Evolutionary conservation across 768 basidiomycete species (phyloP).

Genomic region (Dendrothele bispora): DNA sequence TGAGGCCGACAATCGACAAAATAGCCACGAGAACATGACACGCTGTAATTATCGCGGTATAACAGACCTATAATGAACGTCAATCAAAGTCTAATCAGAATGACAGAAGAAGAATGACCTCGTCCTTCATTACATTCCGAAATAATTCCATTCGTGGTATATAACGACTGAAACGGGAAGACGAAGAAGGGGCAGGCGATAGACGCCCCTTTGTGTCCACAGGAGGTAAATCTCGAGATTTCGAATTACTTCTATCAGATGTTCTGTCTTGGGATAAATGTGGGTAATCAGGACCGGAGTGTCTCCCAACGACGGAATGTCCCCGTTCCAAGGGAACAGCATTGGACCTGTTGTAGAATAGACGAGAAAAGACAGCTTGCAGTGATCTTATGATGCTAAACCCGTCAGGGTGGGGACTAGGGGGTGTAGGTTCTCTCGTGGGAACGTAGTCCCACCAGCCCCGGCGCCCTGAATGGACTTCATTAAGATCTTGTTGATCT

Average conservation of each 20-base stretch:
- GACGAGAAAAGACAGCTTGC: too few species aligned
- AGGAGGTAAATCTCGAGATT: background rate
- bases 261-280: too few species aligned
- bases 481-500: conserved; percentile 18
- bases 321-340: too few species aligned
- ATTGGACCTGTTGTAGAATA: too few species aligned
- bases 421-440: background rate
- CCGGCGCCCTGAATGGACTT: conserved; percentile 30
- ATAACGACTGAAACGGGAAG: conserved; percentile 46
- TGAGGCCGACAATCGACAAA: conserved; percentile 50
- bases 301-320: too few species aligned
- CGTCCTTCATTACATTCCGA: conserved; percentile 57
- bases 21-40: conserved; percentile 48
- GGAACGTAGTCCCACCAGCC: conserved; percentile 57
- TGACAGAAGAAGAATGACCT: conserved; percentile 38
- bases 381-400: background rate
- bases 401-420: background rate
- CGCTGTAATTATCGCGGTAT: conserved; percentile 53
- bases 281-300: too few species aligned
- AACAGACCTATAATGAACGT: conserved; percentile 40
- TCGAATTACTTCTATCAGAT: too few species aligned
- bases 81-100: background rate
- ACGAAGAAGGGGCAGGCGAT: conserved; percentile 29
- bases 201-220: conserved; percentile 9
- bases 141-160: conserved; percentile 56